Base-by-base conservation (phyloP, 805 yeast species). In the Starmera amethionina region DNA sequence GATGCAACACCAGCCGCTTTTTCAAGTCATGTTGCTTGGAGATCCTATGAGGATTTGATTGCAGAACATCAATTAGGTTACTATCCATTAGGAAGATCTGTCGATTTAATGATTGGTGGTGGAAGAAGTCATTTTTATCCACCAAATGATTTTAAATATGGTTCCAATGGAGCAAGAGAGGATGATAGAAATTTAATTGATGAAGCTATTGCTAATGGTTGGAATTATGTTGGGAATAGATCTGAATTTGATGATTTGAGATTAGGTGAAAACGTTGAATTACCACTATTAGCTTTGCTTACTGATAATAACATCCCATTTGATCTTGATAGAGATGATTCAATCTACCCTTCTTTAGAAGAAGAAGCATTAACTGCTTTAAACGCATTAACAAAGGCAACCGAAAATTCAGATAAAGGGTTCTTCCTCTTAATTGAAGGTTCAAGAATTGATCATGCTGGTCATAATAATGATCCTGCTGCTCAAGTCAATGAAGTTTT, bases 1-100 rank as follows among this genome's bases (percentile, higher is more conserved):
- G 97, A 89, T 57, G 97, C 97, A 13, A 89, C 97, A 0, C 97
- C 97, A 0, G 96, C 95, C 11, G 78, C 89, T 0, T 89, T 87
- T 58, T 77, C 86, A 33, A 52, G 95, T 3, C 97, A 89, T 58
- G 93, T 72, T 12, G 79, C 79, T 47, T 72, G 66, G 55, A 72
- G 97, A 55, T 70, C 64, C 49, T 85, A 82, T 64, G 95, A 88
- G 59, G 89, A 83, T 55, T 67, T 78, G 60, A 87, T 89, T 56
- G 96, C 96, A 4, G 75, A 76, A 52, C 96, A 89, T 45, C 93
- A 86, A 56, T 59, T 89, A 44, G 96, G 96, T 30, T 70, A 74
- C 33, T 82, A 85, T 52, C 80, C 89, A 1, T 67, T 88, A 46
- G 96, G 96, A 4, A 68, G 79, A 45, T 68, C 70, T 53, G 93